These are phyloP conservation scores for Ajuga reptans DNA, from an alignment of 305 asterid species.

Conservation along the genomic window DNA sequence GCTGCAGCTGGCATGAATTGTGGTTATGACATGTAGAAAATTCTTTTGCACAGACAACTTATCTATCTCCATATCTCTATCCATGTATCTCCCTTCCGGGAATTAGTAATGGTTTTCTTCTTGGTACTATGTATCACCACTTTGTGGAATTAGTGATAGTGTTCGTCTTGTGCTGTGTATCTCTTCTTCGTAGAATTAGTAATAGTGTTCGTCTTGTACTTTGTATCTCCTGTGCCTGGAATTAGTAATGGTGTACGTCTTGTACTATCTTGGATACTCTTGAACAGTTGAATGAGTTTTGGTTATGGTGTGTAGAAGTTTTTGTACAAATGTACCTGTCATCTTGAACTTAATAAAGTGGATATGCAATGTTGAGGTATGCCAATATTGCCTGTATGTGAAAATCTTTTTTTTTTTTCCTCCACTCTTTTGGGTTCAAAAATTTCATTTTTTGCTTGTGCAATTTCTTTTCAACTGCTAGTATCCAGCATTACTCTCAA, in stretches of 20 bases:
- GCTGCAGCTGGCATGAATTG: slow-evolving; percentile 4
- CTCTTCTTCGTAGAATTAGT: not conserved
- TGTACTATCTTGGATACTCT: slow-evolving; percentile 5
- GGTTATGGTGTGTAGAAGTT: not conserved
- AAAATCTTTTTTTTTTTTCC: not conserved
- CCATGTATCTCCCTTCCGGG: not conserved
- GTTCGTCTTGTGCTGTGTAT: not conserved
- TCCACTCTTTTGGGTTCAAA: not conserved
- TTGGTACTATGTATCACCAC: not conserved
- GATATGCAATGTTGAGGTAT: not conserved
- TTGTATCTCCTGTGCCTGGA: not conserved
- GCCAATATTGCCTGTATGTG: not conserved
- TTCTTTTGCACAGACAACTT: not conserved
- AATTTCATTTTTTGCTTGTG: slow-evolving; percentile 9
- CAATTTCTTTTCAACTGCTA: slow-evolving; percentile 14
- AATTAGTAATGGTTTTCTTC: not conserved
- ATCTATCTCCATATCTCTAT: not conserved
- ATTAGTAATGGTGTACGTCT: not conserved
- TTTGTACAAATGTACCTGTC: not conserved
- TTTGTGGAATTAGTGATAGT: not conserved
- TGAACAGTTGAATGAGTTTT: not conserved
- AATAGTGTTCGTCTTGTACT: not conserved
- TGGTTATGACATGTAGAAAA: slow-evolving; percentile 1
- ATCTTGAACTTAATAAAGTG: not conserved
- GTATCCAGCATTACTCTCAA: slow-evolving; percentile 1